Base-by-base conservation (phyloP, 257 asterid genomes). In the Nemophila menziesii region DNA sequence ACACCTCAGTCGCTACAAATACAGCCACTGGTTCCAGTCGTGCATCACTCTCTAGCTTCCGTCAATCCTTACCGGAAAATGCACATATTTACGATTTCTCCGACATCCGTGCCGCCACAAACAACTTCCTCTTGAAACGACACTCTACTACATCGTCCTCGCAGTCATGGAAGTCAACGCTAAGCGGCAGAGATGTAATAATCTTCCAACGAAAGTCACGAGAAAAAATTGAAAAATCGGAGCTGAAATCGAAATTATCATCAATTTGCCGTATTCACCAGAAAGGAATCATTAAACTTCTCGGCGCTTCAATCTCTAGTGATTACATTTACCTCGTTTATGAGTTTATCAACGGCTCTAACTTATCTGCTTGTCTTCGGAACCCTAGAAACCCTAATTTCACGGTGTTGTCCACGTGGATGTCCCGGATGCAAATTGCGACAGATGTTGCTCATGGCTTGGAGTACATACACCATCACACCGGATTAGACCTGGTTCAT, bases 81-180 rank as follows among this genome's bases (percentile, higher is more conserved):
- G 53, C 89, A 1, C 61, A 65, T 12, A 75, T 85, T 16, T 85
- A 85, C 61, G 81, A 72, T 18, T 81, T 85, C 74, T 56, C 92
- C n/a, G 86, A 74, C 19, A 82, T 90, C 21, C 86, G 99, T 36
- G 48, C 92, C 34, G 96, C 94, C 60, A 85, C 94, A 23, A 90
- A 90, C 65, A 90, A 85, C 33, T 90, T 90, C 76, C 92, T 90
- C 43, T 61, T 69, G 1, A 81, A 79, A 43, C 80, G 89, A 11
- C 66, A 60, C 68, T 90, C 94, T 24, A 63, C 96, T 36, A 23
- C 79, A 21, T 78, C 95, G 26, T 70, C 93, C 8, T 85, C 96
- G 51, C 92, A 82, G 14, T 85, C 94, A 12, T 90, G 99, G 99
- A 92, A 94, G 4, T 75, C 92, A 54, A 44, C 44, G 4, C 74